A percentile compares a stretch with the other conserved stretches of the same genome.
Evolutionary conservation across 2,329 filamentous ascomycete genomes (phyloP).

Genomic region (Ceratocystis lukuohia): DNA sequence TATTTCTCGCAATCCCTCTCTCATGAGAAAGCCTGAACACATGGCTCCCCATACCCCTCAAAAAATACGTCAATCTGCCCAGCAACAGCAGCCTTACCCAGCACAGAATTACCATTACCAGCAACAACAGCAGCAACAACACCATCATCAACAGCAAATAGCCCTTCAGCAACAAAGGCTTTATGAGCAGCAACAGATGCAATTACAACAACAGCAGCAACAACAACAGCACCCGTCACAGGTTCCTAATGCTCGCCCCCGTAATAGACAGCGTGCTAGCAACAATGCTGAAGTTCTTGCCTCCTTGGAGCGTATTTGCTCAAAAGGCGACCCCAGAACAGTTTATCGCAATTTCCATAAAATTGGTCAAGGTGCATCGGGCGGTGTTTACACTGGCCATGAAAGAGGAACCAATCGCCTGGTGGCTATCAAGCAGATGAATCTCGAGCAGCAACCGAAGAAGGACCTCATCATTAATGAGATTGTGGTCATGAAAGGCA

Average conservation of each 20-base stretch:
- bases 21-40: constrained; percentile 27
- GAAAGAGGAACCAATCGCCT: constrained; percentile 71
- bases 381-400: constrained; percentile 86
- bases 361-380: constrained; percentile 93
- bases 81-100: constrained; percentile 14
- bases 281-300: constrained; percentile 69
- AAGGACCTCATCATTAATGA: constrained; percentile 99
- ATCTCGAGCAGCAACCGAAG: constrained; percentile 93
- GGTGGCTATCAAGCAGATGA: constrained; percentile 99
- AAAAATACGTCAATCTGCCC: constrained; percentile 12
- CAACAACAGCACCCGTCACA: constrained; percentile 25
- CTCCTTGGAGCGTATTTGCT: constrained; percentile 79
- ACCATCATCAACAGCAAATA: constrained; percentile 20
- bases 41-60: constrained; percentile 3
- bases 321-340: constrained; percentile 72
- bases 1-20: constrained; percentile 32
- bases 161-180: constrained; percentile 19
- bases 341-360: constrained; percentile 82
- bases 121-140: constrained; percentile 16
- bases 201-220: constrained; percentile 28
- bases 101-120: constrained; percentile 18
- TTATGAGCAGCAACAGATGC: constrained; percentile 26
- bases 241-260: constrained; percentile 48
- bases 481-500: constrained; percentile 98
- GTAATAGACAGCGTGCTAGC: constrained; percentile 67